Percentiles rank a stretch among this genome's conserved stretches.
Evolutionary conservation across 208 protist genomes (phyloP).

Genomic region (Leishmania turanica): DNA sequence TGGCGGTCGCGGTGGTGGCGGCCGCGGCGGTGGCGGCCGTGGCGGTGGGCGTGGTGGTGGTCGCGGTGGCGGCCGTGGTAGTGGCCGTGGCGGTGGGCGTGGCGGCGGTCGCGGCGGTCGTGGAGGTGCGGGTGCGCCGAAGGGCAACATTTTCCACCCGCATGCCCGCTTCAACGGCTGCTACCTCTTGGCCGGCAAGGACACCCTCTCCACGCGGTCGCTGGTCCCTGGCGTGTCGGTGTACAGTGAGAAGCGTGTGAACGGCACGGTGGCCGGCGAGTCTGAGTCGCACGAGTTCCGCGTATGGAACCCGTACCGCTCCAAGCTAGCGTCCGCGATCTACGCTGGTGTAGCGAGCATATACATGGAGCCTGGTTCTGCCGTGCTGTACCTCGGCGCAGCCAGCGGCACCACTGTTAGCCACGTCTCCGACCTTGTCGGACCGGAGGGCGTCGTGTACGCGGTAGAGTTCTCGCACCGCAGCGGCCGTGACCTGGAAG

Average conservation of each 20-base stretch:
- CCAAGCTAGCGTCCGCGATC: slow-evolving; percentile 99
- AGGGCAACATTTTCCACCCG: slow-evolving; percentile 95
- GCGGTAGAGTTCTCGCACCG: slow-evolving; percentile 99
- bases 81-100: slow-evolving; percentile 59
- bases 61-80: slow-evolving; percentile 50
- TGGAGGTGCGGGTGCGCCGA: slow-evolving; percentile 54
- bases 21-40: slow-evolving; percentile 49
- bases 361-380: slow-evolving; percentile 97
- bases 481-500: slow-evolving; percentile 99
- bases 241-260: slow-evolving; percentile 99
- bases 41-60: slow-evolving; percentile 42
- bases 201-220: slow-evolving; percentile 98
- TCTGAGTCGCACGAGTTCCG: slow-evolving; percentile 98
- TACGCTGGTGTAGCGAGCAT: slow-evolving; percentile 98
- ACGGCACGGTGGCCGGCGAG: slow-evolving; percentile 69
- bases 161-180: slow-evolving; percentile 97
- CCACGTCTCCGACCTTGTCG: slow-evolving; percentile 99
- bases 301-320: slow-evolving; percentile 99
- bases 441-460: slow-evolving; percentile 98
- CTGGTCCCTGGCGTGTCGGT: slow-evolving; percentile 98
- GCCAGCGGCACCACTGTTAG: slow-evolving; percentile 99
- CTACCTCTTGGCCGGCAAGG: slow-evolving; percentile 98
- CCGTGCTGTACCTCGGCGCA: slow-evolving; percentile 99
- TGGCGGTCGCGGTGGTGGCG: slow-evolving; percentile 35
- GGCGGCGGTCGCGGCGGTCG: slow-evolving; percentile 55